Conservation (phyloP, 495 filamentous ascomycete species). For the Pyronema omphalodes region DNA sequence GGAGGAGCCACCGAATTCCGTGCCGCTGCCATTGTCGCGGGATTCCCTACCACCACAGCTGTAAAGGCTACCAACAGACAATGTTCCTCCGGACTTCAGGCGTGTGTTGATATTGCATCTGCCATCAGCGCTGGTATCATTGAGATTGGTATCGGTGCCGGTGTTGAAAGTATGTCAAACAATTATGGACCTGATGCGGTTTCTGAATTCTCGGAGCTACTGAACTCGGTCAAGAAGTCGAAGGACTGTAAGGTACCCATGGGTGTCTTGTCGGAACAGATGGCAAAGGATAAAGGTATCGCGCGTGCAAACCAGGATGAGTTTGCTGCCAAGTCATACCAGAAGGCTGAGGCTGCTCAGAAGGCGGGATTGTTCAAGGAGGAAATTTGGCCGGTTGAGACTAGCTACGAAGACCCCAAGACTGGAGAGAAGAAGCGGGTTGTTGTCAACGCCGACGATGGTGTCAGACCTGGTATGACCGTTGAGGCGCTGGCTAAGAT, state of each 20-base stretch:
- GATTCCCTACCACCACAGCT: conserved; percentile 66
- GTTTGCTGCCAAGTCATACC: conserved; percentile 77
- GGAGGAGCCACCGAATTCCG: conserved; percentile 94
- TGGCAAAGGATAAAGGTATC: conserved; percentile 72
- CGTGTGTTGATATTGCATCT: conserved; percentile 82
- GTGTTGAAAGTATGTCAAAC: conserved; percentile 91
- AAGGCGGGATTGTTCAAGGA: conserved; percentile 76
- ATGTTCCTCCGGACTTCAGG: conserved; percentile 77
- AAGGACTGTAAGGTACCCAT: conserved; percentile 97
- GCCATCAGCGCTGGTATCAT: conserved; percentile 80
- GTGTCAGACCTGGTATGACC: conserved; percentile 70
- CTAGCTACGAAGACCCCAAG: conserved; percentile 77
- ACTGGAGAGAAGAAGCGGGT: conserved; percentile 69
- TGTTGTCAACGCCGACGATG: conserved; percentile 72
- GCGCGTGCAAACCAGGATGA: conserved; percentile 58
- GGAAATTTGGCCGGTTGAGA: conserved; percentile 74
- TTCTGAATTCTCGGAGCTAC: conserved; percentile 81
- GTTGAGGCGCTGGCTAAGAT: conserved; percentile 76
- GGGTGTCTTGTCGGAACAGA: conserved; percentile 83
- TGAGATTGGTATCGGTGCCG: conserved; percentile 82
- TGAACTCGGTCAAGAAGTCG: conserved; percentile 65
- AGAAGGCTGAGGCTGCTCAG: conserved; percentile 76
- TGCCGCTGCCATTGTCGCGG: conserved; percentile 77
- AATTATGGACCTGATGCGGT: conserved; percentile 87
- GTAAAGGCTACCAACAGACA: conserved; percentile 80